A percentile compares a stretch with the other conserved stretches of the same genome.
These are phyloP conservation scores for Cenchrus purpureus DNA, from an alignment of 176 grass and related monocot species.

Conservation along the genomic window DNA sequence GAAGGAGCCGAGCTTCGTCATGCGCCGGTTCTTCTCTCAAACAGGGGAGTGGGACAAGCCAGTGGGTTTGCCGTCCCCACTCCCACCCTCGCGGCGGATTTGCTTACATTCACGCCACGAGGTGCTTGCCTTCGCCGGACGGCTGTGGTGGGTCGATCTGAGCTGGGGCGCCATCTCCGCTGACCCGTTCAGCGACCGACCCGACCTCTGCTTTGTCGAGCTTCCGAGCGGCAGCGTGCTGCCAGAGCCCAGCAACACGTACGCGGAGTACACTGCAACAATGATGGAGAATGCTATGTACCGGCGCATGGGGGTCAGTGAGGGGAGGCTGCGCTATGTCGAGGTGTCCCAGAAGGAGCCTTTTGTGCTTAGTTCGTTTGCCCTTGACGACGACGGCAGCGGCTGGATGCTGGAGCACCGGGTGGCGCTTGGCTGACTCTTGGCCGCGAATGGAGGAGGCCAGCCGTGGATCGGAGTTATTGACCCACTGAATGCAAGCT, in stretches of 20 bases:
- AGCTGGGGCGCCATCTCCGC: slow-evolving; percentile 26
- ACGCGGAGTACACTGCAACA: not conserved
- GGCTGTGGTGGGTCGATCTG: slow-evolving; percentile 35
- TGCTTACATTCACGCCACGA: not conserved
- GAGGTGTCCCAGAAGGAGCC: slow-evolving; percentile 25
- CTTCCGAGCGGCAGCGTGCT: slow-evolving; percentile 18
- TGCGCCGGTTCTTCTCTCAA: too few species aligned
- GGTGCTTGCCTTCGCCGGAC: slow-evolving; percentile 12
- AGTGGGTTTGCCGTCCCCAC: too few species aligned
- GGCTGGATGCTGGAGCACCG: slow-evolving; percentile 11
- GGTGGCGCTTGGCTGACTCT: slow-evolving; percentile 4
- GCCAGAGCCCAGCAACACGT: too few species aligned
- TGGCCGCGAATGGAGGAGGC: not conserved
- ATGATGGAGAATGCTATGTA: not conserved
- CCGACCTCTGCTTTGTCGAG: slow-evolving; percentile 14
- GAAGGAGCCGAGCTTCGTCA: too few species aligned
- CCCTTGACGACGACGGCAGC: not conserved
- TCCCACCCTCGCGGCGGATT: too few species aligned
- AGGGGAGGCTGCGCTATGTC: slow-evolving; percentile 28
- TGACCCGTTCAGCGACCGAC: slow-evolving; percentile 36
- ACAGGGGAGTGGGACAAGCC: too few species aligned
- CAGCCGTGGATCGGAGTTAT: not conserved
- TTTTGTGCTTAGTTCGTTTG: slow-evolving; percentile 28
- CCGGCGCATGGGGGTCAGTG: slow-evolving; percentile 25
- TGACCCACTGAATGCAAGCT: slow-evolving; percentile 11